Base-by-base conservation (phyloP, 306 rosid species). In the Prunus mume region DNA sequence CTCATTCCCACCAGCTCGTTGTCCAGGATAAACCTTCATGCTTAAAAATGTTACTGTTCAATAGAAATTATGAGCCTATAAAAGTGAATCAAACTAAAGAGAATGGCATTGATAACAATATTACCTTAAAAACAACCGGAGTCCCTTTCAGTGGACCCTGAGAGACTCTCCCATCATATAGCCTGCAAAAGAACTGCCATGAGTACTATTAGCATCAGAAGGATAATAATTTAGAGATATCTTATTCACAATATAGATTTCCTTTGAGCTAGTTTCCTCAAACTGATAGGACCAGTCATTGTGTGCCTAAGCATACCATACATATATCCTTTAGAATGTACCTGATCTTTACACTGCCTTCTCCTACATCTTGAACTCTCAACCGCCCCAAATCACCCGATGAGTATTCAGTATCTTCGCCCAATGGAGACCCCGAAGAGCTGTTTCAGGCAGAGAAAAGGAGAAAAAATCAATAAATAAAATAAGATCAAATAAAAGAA, bases 341-440 rank as follows among this genome's bases (percentile, higher is more conserved):
- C 98, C 91, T 90, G 80, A 94, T 92, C 68, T 92, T 92, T 8
- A 92, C 95, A 74, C 89, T 85, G 75, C 98, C 97, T 89, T 94
- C 96, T 74, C 92, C 95, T 41, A 92, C 96, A 77, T 92, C 97
- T 80, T 94, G 98, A 77, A 76, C 81, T 74, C 83, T 89, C 78
- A 94, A 62, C 38, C 70, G 88, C 69, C 88, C 91, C 72, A 87
- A 61, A 80, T 89, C 91, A 41, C 72, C 83, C 17, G 85, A 55
- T 18, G 93, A 76, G 83, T 78, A 84, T 45, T 85, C 94, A 74
- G 54, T 6, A 78, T 45, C 87, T 60, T 70, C 34, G 22, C 83
- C 87, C 0, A 85, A 74, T 63, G 83, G 81, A 65, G 83, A 82
- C 34, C 88, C 84, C 17, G 96, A 85, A 82, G 87, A 91, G 86